Evolutionary conservation across 345 rosid genomes (phyloP), one percentile per base, ranked within the genome.

Genomic region (Erysimum cheiranthoides): DNA sequence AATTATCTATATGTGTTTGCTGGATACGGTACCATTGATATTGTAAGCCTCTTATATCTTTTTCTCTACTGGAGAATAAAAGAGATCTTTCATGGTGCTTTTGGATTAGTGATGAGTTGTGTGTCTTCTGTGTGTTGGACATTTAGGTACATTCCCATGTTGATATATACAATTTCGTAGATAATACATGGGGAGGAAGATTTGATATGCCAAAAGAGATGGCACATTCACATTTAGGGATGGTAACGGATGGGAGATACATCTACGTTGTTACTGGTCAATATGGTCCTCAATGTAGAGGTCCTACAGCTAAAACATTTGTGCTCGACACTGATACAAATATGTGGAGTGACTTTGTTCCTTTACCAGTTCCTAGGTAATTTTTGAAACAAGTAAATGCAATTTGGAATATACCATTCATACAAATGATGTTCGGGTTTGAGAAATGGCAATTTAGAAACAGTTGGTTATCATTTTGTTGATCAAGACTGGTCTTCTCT

Each of bases 141-240:
- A 7, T 14, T 54, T 74, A 94, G 98, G 98, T 95, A 58, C 97
- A 95, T 84, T 89, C 97, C 14, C 97, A 92, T 79, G 90, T 95
- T 68, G 97, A 95, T 78, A 80, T 94, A 56, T 95, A 88, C 84
- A 90, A 90, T 78, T 90, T 95, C 76, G 73, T 85, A 5, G 87
- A 85, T 83, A 89, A 90, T 72, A 85, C 86, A 34, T 95, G 99
- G 97, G 91, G 90, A 84, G 93, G 84, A 56, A 84, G 93, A 82
- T 92, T 92, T 77, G 91, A 89, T 80, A 95, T 95, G 97, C 99
- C 99, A 3, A 92, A 89, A 79, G 96, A 92, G 79, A 95, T 95
- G 99, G 97, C 97, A 11, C 99, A 95, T 83, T 95, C 99, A 12
- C 97, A 95, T 75, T 90, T 95, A 82, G 99, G 97, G 77, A 92